phyloP scores from a whole-genome alignment of 2,329 filamentous ascomycete species.

The Aspergillus eucalypticola region DNA sequence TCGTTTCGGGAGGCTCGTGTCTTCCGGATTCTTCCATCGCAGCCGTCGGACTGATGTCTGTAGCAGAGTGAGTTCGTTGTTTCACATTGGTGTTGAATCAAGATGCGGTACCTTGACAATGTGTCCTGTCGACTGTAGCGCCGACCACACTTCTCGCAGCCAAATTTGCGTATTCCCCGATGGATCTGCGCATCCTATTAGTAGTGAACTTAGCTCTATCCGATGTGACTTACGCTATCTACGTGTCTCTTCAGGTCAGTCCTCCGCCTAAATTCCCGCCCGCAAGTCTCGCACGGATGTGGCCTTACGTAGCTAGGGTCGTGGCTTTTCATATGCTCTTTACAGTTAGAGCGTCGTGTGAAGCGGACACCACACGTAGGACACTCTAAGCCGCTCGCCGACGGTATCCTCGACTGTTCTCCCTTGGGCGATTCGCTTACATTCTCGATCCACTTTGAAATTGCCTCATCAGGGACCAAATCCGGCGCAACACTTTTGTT shows the following conservation, averaged over 20 bases:
- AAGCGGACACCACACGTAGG: slow-evolving; percentile 76
- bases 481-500: slow-evolving; percentile 4
- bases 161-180: slow-evolving; percentile 68
- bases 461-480: slow-evolving; percentile 8
- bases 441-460: slow-evolving; percentile 15
- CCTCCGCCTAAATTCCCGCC: slow-evolving; percentile 76
- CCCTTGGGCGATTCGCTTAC: slow-evolving; percentile 1
- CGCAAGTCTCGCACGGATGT: slow-evolving; percentile 69
- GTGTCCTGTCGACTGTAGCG: slow-evolving; percentile 81
- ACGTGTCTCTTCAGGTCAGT: slow-evolving; percentile 69
- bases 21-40: slow-evolving; percentile 11
- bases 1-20: not conserved
- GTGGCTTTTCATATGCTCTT: slow-evolving; percentile 82
- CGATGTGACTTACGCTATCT: slow-evolving; percentile 49
- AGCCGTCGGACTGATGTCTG: slow-evolving; percentile 23
- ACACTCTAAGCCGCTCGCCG: slow-evolving; percentile 69
- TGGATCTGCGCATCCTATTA: slow-evolving; percentile 65
- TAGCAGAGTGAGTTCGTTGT: slow-evolving; percentile 5
- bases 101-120: slow-evolving; percentile 65
- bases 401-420: slow-evolving; percentile 23
- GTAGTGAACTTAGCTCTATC: slow-evolving; percentile 26
- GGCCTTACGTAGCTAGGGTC: slow-evolving; percentile 71
- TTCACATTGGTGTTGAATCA: not conserved
- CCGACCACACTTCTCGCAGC: slow-evolving; percentile 69
- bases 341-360: slow-evolving; percentile 81